Conservation (phyloP, 1,139 yeast species). For the Nakaseomyces uthaithaninus region DNA sequence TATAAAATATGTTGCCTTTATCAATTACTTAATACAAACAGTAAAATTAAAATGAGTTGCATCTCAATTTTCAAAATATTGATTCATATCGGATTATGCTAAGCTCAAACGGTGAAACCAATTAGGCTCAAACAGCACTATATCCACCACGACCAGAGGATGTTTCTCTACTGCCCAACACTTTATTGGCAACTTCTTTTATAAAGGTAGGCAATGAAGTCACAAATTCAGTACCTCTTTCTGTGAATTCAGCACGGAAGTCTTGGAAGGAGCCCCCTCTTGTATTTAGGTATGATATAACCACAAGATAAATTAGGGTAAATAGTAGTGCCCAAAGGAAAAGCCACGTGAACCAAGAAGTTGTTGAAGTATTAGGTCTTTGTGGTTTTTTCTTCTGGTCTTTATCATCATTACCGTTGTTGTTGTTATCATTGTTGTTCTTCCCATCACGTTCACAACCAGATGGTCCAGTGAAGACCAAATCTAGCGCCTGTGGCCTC, state of each 20-base stretch:
- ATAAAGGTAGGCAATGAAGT: slow-evolving; percentile 64
- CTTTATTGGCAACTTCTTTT: slow-evolving; percentile 59
- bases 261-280: slow-evolving; percentile 38
- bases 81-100: too few relatives aligned
- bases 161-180: slow-evolving; percentile 46
- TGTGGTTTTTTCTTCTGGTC: slow-evolving; percentile 22
- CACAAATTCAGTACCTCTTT: slow-evolving; percentile 51
- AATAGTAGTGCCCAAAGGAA: slow-evolving; percentile 59
- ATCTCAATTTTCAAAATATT: too few relatives aligned
- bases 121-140: slow-evolving; percentile 59
- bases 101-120: too few relatives aligned
- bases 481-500: slow-evolving; percentile 21
- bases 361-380: slow-evolving; percentile 31
- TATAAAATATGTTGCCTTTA: too few relatives aligned
- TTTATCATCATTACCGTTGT: slow-evolving; percentile 26
- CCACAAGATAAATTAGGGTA: slow-evolving; percentile 63
- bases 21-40: too few relatives aligned
- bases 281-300: slow-evolving; percentile 64
- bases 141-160: slow-evolving; percentile 66
- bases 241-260: slow-evolving; percentile 62
- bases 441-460: slow-evolving; percentile 27
- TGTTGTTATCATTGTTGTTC: slow-evolving; percentile 15
- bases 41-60: too few relatives aligned
- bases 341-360: slow-evolving; percentile 61
- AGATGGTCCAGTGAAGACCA: slow-evolving; percentile 28